These are phyloP conservation scores for Evernia prunastri DNA, from an alignment of 495 filamentous ascomycete species.

Conservation along the genomic window DNA sequence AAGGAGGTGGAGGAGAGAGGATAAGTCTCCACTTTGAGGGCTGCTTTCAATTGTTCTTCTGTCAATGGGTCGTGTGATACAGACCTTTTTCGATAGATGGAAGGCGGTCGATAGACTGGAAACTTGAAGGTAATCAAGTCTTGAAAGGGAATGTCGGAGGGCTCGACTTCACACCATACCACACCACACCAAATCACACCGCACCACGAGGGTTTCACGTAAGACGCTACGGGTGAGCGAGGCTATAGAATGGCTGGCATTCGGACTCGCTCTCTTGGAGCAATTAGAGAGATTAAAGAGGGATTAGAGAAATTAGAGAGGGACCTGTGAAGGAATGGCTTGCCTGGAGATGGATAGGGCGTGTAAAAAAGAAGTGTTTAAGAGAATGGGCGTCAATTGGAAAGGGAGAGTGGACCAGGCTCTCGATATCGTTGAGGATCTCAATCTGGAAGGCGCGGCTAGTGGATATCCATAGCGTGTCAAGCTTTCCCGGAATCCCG, in stretches of 20 bases:
- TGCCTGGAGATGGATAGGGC: not conserved
- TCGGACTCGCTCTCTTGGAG: conserved; percentile 1
- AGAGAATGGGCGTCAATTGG: conserved; percentile 7
- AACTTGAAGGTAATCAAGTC: not conserved
- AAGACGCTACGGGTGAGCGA: not conserved
- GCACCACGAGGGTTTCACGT: not conserved
- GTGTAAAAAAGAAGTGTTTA: not conserved
- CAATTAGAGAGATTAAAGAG: not conserved
- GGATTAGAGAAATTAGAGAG: not conserved
- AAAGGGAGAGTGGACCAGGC: not conserved
- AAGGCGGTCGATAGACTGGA: not conserved
- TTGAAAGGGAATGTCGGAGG: not conserved
- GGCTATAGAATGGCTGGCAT: not conserved
- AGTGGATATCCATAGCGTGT: not conserved
- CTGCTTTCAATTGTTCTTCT: conserved; percentile 6
- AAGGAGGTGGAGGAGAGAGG: not conserved
- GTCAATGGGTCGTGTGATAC: not conserved
- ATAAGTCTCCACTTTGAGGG: not conserved
- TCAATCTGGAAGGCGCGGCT: conserved; percentile 11
- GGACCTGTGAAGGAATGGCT: not conserved
- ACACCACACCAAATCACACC: too few species aligned
- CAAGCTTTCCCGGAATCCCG: not conserved
- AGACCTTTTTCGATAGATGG: not conserved
- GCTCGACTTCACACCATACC: not conserved
- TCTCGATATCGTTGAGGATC: not conserved